These are phyloP conservation scores for Pseudonitzschia pungens DNA, from an alignment of 108 stramenopile genomes.

Conservation along the genomic window DNA sequence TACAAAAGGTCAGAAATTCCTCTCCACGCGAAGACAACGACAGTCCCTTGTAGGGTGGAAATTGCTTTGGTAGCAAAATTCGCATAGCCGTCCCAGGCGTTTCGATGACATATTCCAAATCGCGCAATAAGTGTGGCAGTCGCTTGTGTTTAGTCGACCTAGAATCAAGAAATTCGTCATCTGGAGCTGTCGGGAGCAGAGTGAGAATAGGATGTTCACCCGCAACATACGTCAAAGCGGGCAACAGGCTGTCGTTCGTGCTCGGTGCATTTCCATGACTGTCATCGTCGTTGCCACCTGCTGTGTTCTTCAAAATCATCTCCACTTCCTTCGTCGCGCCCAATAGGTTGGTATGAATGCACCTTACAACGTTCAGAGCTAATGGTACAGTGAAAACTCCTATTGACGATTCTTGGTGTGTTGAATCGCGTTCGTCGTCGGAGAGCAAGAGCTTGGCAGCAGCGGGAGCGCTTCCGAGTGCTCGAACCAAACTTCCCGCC, in stretches of 20 bases:
- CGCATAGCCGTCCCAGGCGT: slow-evolving; percentile 83
- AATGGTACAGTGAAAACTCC: slow-evolving; percentile 74
- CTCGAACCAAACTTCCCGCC: slow-evolving; percentile 82
- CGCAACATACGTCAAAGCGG: slow-evolving; percentile 64
- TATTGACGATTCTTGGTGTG: slow-evolving; percentile 36
- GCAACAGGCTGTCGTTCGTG: slow-evolving; percentile 41
- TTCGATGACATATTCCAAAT: slow-evolving; percentile 90
- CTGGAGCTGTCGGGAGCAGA: slow-evolving; percentile 73
- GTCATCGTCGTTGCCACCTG: slow-evolving; percentile 41
- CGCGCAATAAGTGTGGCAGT: slow-evolving; percentile 80
- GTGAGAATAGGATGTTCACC: slow-evolving; percentile 81
- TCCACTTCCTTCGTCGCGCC: slow-evolving; percentile 80
- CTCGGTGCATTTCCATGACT: slow-evolving; percentile 20
- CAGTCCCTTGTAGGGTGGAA: slow-evolving; percentile 40
- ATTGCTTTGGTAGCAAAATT: slow-evolving; percentile 53
- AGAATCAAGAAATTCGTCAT: slow-evolving; percentile 88
- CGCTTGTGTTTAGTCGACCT: slow-evolving; percentile 83
- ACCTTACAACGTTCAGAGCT: slow-evolving; percentile 72
- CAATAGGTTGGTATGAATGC: slow-evolving; percentile 83
- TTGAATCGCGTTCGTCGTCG: slow-evolving; percentile 50
- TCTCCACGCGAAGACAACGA: slow-evolving; percentile 47
- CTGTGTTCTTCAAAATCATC: slow-evolving; percentile 59
- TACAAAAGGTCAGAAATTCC: slow-evolving; percentile 68
- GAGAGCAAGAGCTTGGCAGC: slow-evolving; percentile 66
- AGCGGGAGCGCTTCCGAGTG: slow-evolving; percentile 71